These are phyloP conservation scores for Selaginella moellendorffii DNA, from an alignment of 75 land plant genomes.

Conservation along the genomic window DNA sequence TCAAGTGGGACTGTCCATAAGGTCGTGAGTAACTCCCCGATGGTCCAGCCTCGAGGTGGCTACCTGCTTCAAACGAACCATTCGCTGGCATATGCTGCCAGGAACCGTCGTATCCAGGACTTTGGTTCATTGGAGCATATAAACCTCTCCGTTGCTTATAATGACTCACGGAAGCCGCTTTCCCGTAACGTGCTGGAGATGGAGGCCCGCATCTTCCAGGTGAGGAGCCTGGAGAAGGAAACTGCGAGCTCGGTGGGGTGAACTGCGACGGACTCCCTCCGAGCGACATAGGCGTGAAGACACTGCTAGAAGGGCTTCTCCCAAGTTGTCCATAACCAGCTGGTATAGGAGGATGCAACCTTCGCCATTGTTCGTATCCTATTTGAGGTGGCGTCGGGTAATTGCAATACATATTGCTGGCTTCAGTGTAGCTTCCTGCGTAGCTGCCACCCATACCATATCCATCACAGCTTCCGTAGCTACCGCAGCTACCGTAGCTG, in stretches of 20 bases:
- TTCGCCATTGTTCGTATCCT: constrained; percentile 4
- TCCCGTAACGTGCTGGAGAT: constrained; percentile 18
- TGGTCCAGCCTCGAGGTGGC: neutral
- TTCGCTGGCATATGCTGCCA: neutral
- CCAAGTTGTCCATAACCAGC: constrained; percentile 19
- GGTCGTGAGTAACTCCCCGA: neutral
- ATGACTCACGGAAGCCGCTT: constrained; percentile 10
- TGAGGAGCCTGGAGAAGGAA: constrained; percentile 17
- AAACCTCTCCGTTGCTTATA: neutral
- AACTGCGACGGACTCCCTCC: constrained; percentile 27
- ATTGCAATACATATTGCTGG: constrained; percentile 1
- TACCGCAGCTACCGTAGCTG: constrained; percentile 20
- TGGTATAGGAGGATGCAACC: neutral
- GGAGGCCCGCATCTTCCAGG: constrained; percentile 23
- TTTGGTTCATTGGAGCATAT: neutral
- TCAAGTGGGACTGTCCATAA: neutral
- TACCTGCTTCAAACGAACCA: neutral
- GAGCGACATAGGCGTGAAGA: constrained; percentile 11
- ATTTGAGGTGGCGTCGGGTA: constrained; percentile 11
- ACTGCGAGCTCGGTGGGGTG: constrained; percentile 11
- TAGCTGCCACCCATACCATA: constrained; percentile 10
- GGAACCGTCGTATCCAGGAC: neutral
- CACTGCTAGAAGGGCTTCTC: constrained; percentile 14
- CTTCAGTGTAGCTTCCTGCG: constrained; percentile 13
- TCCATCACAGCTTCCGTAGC: constrained; percentile 20